Conservation (phyloP, 2,329 filamentous ascomycete genomes). For the Phyllosticta citribraziliensis region DNA sequence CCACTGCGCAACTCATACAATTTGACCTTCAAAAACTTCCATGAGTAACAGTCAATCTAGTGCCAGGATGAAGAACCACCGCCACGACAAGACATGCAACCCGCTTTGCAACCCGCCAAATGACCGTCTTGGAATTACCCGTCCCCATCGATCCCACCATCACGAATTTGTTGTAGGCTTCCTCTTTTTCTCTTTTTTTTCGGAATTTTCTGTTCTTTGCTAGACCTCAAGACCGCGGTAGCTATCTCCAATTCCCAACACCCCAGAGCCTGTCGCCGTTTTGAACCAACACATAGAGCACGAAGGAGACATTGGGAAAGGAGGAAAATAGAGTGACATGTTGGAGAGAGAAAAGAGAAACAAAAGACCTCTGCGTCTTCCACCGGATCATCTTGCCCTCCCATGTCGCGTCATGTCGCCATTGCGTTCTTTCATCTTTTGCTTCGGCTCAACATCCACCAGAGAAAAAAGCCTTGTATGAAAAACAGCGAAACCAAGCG, state of each 20-base stretch:
- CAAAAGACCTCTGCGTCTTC: background rate
- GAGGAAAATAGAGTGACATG: background rate
- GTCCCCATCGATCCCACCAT: background rate
- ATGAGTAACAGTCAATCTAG: background rate
- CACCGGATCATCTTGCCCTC: background rate
- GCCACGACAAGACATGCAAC: background rate
- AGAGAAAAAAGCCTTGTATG: background rate
- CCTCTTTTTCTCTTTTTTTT: background rate
- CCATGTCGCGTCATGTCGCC: background rate
- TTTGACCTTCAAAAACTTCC: background rate
- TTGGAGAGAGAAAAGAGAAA: constrained; percentile 1
- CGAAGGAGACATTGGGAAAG: background rate
- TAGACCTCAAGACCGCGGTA: background rate
- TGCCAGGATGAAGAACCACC: background rate
- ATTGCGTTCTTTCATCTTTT: background rate
- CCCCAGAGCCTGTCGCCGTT: constrained; percentile 6
- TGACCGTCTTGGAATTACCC: background rate
- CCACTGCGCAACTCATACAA: background rate
- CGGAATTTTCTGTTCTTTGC: background rate
- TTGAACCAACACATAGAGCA: constrained; percentile 5
- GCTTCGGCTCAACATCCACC: background rate
- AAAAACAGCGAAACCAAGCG: background rate
- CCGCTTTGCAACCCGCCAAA: background rate
- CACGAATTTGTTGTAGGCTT: background rate
- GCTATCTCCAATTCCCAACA: constrained; percentile 9